Base-by-base conservation (phyloP, 768 basidiomycete species). In the Lactarius hatsudake region DNA sequence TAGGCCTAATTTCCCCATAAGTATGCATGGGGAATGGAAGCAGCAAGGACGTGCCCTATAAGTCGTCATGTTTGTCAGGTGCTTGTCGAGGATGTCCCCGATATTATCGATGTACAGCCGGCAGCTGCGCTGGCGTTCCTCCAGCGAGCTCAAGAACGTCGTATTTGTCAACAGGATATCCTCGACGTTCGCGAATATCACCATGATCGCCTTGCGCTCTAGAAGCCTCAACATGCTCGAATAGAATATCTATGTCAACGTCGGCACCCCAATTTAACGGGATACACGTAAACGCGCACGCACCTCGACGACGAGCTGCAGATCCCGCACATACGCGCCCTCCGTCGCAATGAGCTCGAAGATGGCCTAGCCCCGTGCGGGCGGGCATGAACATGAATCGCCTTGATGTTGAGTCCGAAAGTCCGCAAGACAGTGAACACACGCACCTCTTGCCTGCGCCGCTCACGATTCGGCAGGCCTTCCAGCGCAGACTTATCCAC, bases 301-400 rank as follows among this genome's bases (percentile, higher is more conserved):
- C 65, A 93, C 95, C 84, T 93, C 91, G 23, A 98, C 93, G 67
- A 96, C 87, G 38, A 96, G 82, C 73, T 99, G 96, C 34, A 98
- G 76, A 75, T 96, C 93, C 28, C 94, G 84, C 55, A 98, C 94
- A 73, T 97, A 99, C 0, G 91, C 86, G 9, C 82, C 83, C 76
- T 99, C 96, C 0, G 96, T 98, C 7, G 84, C 83, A 71, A 98
- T 96, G 61, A 98, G 82, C 78, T 99, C 96, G 71, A 98, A 98
- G 61, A 97, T 96, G 0, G 93, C 90, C 88, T 91, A 70, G 2
- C 40, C 17, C n/a, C 43, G 43, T 9, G 9, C 12, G 32, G 32
- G n/a, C 48, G 61, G 54, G 23, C 10, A 28, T 13, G 12, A 38
- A 36, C 10, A 18, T 26, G 5, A 34, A n/a, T 30, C 17, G 17